Conservation (phyloP, 192 early-diverging fungal genomes). For the Dissophora ornata region DNA sequence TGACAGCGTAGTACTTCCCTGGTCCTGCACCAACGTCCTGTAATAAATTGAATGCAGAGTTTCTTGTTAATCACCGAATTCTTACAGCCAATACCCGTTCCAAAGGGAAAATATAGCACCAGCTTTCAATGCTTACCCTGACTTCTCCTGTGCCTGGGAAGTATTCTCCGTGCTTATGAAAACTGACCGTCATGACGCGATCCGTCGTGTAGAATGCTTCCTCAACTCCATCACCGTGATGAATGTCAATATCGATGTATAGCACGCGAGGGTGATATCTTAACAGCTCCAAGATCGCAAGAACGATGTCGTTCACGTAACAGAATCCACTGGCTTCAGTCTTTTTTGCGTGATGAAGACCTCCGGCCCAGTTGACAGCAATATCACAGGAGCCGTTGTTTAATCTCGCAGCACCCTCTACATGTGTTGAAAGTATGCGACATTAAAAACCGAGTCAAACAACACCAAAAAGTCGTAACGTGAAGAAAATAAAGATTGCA, state of each 20-base stretch:
- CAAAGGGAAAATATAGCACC: not conserved
- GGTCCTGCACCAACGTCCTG: conserved; percentile 91
- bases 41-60: not conserved
- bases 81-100: too few species aligned
- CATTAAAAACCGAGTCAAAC: not conserved
- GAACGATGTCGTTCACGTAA: conserved; percentile 98
- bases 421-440: not conserved
- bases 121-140: conserved; percentile 63
- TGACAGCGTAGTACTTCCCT: conserved; percentile 94
- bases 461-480: not conserved
- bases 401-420: conserved; percentile 86
- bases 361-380: conserved; percentile 96
- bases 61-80: not conserved
- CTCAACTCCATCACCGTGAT: conserved; percentile 99
- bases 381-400: conserved; percentile 86
- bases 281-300: conserved; percentile 92
- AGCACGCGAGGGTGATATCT: conserved; percentile 90
- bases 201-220: conserved; percentile 99
- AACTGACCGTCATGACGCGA: conserved; percentile 98
- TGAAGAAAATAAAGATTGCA: not conserved
- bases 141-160: conserved; percentile 99
- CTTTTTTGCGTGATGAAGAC: conserved; percentile 98
- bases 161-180: conserved; percentile 99
- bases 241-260: conserved; percentile 98
- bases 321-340: conserved; percentile 97